Conservation (phyloP, 768 basidiomycete genomes). For the Termitomyces sp. region DNA sequence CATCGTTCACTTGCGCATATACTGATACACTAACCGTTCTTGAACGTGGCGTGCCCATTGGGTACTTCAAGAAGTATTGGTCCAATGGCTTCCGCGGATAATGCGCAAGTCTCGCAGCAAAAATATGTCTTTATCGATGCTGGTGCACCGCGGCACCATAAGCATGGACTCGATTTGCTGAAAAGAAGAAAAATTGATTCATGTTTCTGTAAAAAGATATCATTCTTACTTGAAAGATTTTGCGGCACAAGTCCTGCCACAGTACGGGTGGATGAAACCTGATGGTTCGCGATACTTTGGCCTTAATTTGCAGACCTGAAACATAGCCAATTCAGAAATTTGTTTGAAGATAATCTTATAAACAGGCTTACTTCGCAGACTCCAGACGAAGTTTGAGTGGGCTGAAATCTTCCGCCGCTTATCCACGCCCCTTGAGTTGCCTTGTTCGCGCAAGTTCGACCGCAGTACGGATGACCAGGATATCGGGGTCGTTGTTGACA, state of each 20-base stretch:
- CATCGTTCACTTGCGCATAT: not conserved
- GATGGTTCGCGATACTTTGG: conserved; percentile 57
- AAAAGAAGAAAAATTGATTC: not conserved
- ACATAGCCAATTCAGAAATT: not conserved
- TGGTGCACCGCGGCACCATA: conserved; percentile 53
- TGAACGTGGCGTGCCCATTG: conserved; percentile 54
- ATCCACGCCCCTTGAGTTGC: not conserved
- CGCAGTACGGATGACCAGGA: conserved; percentile 1
- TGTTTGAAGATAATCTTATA: not conserved
- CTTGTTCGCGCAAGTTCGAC: conserved; percentile 2
- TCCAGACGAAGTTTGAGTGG: not conserved
- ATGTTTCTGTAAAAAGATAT: not conserved
- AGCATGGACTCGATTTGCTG: conserved; percentile 47
- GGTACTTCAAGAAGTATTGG: conserved; percentile 59
- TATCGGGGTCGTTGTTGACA: conserved; percentile 2
- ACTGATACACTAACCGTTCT: conserved; percentile 41
- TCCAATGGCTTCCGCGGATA: conserved; percentile 47
- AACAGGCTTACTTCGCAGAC: conserved; percentile 36
- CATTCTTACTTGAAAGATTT: not conserved
- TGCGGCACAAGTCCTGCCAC: conserved; percentile 53
- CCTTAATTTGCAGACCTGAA: conserved; percentile 51
- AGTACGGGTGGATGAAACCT: conserved; percentile 50
- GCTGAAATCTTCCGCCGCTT: not conserved
- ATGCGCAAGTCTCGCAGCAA: conserved; percentile 49
- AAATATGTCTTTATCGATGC: conserved; percentile 55